phyloP scores from a whole-genome alignment of 2,329 filamentous ascomycete species.

The Fragosphaeria purpurea region DNA sequence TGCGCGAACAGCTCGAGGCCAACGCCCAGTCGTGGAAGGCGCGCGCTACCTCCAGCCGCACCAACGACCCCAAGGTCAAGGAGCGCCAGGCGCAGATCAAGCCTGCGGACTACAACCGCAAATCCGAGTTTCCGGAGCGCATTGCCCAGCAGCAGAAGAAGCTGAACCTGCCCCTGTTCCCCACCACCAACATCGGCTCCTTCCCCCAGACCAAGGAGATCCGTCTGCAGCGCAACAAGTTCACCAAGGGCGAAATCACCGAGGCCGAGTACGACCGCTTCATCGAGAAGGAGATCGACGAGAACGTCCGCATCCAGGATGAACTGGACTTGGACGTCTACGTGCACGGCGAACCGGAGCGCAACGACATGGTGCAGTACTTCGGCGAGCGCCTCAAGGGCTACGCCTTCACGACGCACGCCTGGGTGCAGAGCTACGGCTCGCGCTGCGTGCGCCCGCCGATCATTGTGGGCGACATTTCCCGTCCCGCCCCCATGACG shows the following conservation, averaged over 20 bases:
- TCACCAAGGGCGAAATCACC: slow-evolving; percentile 97
- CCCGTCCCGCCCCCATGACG: slow-evolving; percentile 92
- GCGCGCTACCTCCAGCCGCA: slow-evolving; percentile 83
- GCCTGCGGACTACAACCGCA: slow-evolving; percentile 78
- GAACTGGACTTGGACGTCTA: slow-evolving; percentile 95
- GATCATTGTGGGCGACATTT: slow-evolving; percentile 98
- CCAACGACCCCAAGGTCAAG: slow-evolving; percentile 97
- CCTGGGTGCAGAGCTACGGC: slow-evolving; percentile 95
- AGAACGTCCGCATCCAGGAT: slow-evolving; percentile 93
- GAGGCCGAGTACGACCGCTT: slow-evolving; percentile 92
- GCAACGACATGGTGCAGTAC: slow-evolving; percentile 99
- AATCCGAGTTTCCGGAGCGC: slow-evolving; percentile 76
- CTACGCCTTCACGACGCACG: slow-evolving; percentile 98
- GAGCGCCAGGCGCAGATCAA: slow-evolving; percentile 86
- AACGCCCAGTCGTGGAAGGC: slow-evolving; percentile 91
- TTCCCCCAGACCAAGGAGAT: slow-evolving; percentile 99
- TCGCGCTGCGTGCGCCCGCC: slow-evolving; percentile 97
- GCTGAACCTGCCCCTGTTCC: slow-evolving; percentile 92
- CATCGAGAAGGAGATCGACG: slow-evolving; percentile 97
- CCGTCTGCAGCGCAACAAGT: slow-evolving; percentile 91
- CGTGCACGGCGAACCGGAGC: slow-evolving; percentile 98
- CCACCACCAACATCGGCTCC: slow-evolving; percentile 97
- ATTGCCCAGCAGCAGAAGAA: slow-evolving; percentile 83
- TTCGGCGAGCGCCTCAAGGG: slow-evolving; percentile 95
- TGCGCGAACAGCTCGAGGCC: slow-evolving; percentile 83